These are phyloP conservation scores for Salvia splendens DNA, from an alignment of 257 asterid genomes.

Conservation along the genomic window DNA sequence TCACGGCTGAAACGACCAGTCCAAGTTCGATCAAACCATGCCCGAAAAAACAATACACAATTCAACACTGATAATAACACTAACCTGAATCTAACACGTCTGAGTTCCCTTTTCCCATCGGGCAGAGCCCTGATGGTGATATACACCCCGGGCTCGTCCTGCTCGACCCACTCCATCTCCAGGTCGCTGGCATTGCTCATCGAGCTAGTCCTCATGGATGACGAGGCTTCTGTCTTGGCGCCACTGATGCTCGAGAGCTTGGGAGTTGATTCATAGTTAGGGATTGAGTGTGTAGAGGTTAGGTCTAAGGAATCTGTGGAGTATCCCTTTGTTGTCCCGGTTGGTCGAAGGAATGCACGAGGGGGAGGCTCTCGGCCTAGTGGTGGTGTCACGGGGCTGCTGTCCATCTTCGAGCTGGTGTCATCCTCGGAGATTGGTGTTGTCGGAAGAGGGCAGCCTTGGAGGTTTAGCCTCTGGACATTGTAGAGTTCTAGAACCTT, in stretches of 20 bases:
- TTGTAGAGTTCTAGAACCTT: constrained; percentile 89
- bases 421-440: constrained; percentile 82
- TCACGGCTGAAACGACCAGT: constrained; percentile 63
- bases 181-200: constrained; percentile 89
- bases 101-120: constrained; percentile 86
- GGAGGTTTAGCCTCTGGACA: constrained; percentile 78
- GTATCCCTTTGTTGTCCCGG: constrained; percentile 45
- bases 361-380: constrained; percentile 69
- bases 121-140: constrained; percentile 84
- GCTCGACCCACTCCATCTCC: constrained; percentile 93
- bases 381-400: constrained; percentile 90
- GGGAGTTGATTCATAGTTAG: constrained; percentile 77
- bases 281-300: constrained; percentile 49
- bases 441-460: constrained; percentile 79
- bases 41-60: background rate
- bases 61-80: background rate
- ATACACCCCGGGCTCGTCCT: constrained; percentile 94
- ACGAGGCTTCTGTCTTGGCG: constrained; percentile 50
- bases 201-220: constrained; percentile 76
- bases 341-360: constrained; percentile 59
- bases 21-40: constrained; percentile 4
- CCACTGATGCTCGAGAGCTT: constrained; percentile 79
- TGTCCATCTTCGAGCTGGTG: constrained; percentile 60
- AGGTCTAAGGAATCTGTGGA: constrained; percentile 71
- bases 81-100: constrained; percentile 96